Evolutionary conservation across 2,329 filamentous ascomycete species (phyloP).

Genomic region (Penicillium sp.): DNA sequence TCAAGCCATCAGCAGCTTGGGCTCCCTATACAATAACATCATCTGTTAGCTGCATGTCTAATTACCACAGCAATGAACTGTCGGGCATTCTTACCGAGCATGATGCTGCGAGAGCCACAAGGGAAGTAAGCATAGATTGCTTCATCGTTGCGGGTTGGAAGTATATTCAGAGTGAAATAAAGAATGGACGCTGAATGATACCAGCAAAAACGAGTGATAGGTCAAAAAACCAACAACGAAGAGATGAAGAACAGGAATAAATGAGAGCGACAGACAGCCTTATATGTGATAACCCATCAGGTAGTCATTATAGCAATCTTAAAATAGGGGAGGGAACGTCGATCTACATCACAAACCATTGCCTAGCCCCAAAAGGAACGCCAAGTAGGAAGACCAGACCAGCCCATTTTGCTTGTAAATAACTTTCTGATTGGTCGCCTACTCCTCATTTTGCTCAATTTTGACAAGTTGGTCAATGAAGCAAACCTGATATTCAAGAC

Average conservation of each 20-base stretch:
- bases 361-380: conserved; percentile 4
- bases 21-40: conserved; percentile 8
- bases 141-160: conserved; percentile 21
- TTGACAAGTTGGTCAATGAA: conserved; percentile 3
- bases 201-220: conserved; percentile 29
- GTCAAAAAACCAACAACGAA: conserved; percentile 16
- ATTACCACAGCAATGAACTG: accelerated
- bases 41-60: background rate
- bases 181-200: conserved; percentile 27
- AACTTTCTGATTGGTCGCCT: conserved; percentile 13
- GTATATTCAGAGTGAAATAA: conserved; percentile 10
- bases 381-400: conserved; percentile 14
- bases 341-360: conserved; percentile 12
- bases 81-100: conserved; percentile 7
- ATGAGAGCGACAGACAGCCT: background rate
- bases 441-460: background rate
- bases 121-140: conserved; percentile 24
- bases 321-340: conserved; percentile 12
- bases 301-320: background rate
- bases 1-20: conserved; percentile 16
- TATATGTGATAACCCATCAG: conserved; percentile 3
- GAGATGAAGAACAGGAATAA: background rate
- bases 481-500: background rate
- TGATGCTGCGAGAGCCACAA: conserved; percentile 27
- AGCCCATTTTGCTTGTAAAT: conserved; percentile 4